A percentile compares a stretch with the other conserved stretches of the same genome.
Evolutionary conservation across 169 alveolate species (phyloP).

Genomic region (Babesia bigemina): DNA sequence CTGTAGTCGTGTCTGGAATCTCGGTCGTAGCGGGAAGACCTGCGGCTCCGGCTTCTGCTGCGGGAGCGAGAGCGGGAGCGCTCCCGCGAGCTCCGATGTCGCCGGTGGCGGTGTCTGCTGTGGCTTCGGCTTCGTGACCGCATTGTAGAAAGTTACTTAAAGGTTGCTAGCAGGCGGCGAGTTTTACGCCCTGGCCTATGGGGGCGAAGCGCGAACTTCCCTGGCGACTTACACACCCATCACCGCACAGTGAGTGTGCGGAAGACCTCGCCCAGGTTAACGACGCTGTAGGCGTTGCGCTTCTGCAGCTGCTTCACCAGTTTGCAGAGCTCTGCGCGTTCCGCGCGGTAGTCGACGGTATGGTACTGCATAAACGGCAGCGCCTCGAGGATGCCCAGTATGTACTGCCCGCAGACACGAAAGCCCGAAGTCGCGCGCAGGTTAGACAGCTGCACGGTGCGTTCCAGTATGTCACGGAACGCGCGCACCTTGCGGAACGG

Average conservation of each 20-base stretch:
- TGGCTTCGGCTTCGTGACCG: slow-evolving; percentile 34
- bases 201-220: slow-evolving; percentile 7
- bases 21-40: not conserved
- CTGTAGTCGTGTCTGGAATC: slow-evolving; percentile 5
- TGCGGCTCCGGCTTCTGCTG: slow-evolving; percentile 5
- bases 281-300: slow-evolving; percentile 64
- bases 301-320: slow-evolving; percentile 53
- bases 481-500: slow-evolving; percentile 33
- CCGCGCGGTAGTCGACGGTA: slow-evolving; percentile 64
- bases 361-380: slow-evolving; percentile 63
- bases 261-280: slow-evolving; percentile 44
- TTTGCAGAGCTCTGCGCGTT: slow-evolving; percentile 48
- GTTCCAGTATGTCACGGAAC: slow-evolving; percentile 40
- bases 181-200: slow-evolving; percentile 2
- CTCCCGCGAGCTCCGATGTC: slow-evolving; percentile 18
- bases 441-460: slow-evolving; percentile 18
- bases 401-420: slow-evolving; percentile 64
- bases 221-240: slow-evolving; percentile 17
- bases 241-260: slow-evolving; percentile 3
- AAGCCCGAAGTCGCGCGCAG: slow-evolving; percentile 56
- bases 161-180: not conserved
- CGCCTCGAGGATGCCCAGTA: slow-evolving; percentile 64
- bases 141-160: not conserved
- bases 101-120: slow-evolving; percentile 30
- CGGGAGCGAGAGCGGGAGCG: too few species aligned